Conservation (phyloP, 306 rosid genomes). For the Vigna hirtella region DNA sequence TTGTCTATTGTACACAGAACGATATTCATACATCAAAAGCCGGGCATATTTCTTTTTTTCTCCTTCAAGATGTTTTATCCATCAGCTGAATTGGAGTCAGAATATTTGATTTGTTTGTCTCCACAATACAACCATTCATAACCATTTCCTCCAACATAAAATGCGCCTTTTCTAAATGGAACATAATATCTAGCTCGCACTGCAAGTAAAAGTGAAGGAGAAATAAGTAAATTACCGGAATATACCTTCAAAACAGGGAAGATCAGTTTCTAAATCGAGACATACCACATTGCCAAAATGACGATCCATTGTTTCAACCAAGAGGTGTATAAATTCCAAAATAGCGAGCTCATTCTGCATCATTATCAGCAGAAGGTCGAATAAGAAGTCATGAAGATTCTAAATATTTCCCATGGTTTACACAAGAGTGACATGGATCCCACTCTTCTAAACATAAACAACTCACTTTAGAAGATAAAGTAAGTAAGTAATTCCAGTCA, state of each 20-base stretch:
- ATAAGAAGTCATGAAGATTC: constrained; percentile 13
- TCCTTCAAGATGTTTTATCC: constrained; percentile 72
- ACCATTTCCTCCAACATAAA: constrained; percentile 99
- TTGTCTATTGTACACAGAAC: constrained; percentile 32
- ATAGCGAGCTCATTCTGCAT: constrained; percentile 94
- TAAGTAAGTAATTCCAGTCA: not conserved
- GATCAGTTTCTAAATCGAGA: constrained; percentile 15
- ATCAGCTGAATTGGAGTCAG: constrained; percentile 91
- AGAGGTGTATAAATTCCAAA: constrained; percentile 91
- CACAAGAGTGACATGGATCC: not conserved
- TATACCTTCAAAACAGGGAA: constrained; percentile 26
- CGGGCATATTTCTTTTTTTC: not conserved
- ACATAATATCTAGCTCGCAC: constrained; percentile 99
- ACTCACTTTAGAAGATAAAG: not conserved
- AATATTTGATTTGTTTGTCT: constrained; percentile 83
- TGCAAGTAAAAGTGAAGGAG: constrained; percentile 49
- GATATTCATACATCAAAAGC: constrained; percentile 42
- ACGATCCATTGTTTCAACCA: constrained; percentile 98
- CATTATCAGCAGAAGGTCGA: constrained; percentile 30
- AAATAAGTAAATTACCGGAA: constrained; percentile 9
- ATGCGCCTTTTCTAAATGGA: constrained; percentile 95
- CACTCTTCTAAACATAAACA: not conserved
- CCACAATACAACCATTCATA: constrained; percentile 92
- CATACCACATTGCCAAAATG: constrained; percentile 96
- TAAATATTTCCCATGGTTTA: constrained; percentile 14